Percentiles rank a stretch among this genome's conserved stretches.
Conservation (phyloP, 2,329 filamentous ascomycete genomes). For the Hirsutella rhossiliensis region DNA sequence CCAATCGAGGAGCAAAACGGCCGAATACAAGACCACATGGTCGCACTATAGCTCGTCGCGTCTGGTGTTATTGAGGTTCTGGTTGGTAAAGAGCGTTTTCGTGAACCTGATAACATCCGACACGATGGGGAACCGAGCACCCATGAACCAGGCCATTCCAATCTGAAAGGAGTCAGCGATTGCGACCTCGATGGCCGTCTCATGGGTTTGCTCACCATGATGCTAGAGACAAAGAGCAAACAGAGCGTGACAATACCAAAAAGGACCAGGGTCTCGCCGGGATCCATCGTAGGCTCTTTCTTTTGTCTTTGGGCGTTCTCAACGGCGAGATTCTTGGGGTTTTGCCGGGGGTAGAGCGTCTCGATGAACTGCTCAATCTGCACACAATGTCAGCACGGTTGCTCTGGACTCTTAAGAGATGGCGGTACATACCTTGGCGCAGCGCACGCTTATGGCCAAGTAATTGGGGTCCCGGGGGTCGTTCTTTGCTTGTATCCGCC, state of each 20-base stretch:
- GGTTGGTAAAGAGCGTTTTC: slow-evolving; percentile 10
- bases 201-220: slow-evolving; percentile 53
- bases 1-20: slow-evolving; percentile 2
- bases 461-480: slow-evolving; percentile 87
- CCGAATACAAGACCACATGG: slow-evolving; percentile 1
- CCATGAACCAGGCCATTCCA: slow-evolving; percentile 63
- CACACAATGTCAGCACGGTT: neutral
- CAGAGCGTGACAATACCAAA: slow-evolving; percentile 52
- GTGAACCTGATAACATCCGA: slow-evolving; percentile 14
- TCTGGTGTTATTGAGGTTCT: slow-evolving; percentile 12
- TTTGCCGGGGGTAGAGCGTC: slow-evolving; percentile 77
- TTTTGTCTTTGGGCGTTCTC: slow-evolving; percentile 23
- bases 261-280: slow-evolving; percentile 54
- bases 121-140: slow-evolving; percentile 61
- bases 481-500: slow-evolving; percentile 86
- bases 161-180: slow-evolving; percentile 39
- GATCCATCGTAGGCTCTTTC: slow-evolving; percentile 33
- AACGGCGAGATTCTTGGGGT: slow-evolving; percentile 45
- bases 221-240: slow-evolving; percentile 55
- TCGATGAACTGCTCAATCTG: slow-evolving; percentile 95
- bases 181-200: no score
- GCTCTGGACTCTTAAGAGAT: neutral
- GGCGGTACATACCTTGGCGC: slow-evolving; percentile 55
- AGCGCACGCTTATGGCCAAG: slow-evolving; percentile 80
- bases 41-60: slow-evolving; percentile 23